These are phyloP conservation scores for Cochlearia excelsa DNA, from an alignment of 345 rosid species.

Conservation along the genomic window DNA sequence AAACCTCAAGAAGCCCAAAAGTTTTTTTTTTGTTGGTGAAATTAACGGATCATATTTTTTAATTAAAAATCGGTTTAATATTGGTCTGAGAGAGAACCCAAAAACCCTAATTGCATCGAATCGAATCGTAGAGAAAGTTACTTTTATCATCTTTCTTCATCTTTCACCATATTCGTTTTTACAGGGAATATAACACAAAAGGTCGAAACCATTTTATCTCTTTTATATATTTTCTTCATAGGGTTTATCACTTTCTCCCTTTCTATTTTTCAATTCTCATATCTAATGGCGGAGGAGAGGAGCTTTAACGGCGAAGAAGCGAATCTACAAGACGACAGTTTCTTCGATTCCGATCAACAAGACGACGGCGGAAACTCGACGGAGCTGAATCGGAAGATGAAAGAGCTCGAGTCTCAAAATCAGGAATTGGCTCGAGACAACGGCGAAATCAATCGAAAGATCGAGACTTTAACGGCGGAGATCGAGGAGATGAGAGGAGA, in stretches of 20 bases:
- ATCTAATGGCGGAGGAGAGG: background rate
- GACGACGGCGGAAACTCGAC: too few species aligned
- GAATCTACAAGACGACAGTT: background rate
- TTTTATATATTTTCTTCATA: background rate
- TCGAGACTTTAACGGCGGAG: slow-evolving; percentile 38
- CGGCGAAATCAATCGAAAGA: slow-evolving; percentile 37
- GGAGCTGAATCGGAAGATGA: background rate
- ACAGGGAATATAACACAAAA: slow-evolving; percentile 8
- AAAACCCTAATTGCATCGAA: slow-evolving; percentile 18
- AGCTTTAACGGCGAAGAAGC: background rate
- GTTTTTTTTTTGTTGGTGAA: too few species aligned
- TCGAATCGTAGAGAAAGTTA: background rate
- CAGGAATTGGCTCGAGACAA: slow-evolving; percentile 40
- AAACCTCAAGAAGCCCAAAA: too few species aligned
- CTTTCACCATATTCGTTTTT: background rate
- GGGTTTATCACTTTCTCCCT: slow-evolving; percentile 22
- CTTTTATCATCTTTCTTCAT: too few species aligned
- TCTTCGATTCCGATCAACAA: too few species aligned
- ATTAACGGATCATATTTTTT: too few species aligned
- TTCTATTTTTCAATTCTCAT: background rate
- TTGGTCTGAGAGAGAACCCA: too few species aligned
- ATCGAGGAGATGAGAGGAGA: slow-evolving; percentile 44
- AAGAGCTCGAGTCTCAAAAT: slow-evolving; percentile 54
- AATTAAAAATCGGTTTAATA: too few species aligned
- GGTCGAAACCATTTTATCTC: background rate